phyloP scores from a whole-genome alignment of 257 asterid species.

The Capsicum baccatum region DNA sequence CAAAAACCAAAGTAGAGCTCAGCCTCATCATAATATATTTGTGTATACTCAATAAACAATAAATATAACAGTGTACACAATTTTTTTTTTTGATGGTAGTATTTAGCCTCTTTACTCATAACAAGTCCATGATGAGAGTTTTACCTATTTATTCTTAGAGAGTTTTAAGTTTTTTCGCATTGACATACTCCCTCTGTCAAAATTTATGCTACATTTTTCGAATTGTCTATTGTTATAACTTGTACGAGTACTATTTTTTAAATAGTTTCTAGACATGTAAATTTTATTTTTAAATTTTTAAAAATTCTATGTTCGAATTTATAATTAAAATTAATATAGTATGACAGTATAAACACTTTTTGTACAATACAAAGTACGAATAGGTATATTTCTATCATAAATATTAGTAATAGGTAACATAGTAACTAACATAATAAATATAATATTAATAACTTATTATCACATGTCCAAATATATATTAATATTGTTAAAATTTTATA shows the following conservation, averaged over 20 bases:
- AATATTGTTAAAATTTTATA: neutral
- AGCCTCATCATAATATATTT: too few species aligned
- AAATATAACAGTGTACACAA: conserved; percentile 25
- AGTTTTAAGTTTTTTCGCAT: neutral
- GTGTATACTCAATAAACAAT: neutral
- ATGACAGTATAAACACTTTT: too few species aligned
- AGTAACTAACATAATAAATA: neutral
- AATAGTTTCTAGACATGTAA: too few species aligned
- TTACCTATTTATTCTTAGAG: neutral
- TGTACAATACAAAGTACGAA: too few species aligned
- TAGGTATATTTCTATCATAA: too few species aligned
- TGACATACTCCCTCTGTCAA: neutral
- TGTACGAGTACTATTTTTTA: too few species aligned
- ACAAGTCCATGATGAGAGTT: neutral
- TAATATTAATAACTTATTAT: too few species aligned
- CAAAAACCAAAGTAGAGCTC: neutral
- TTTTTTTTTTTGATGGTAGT: neutral
- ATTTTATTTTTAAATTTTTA: too few species aligned
- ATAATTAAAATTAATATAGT: too few species aligned
- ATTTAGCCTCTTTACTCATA: neutral
- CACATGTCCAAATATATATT: neutral
- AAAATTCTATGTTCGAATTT: too few species aligned
- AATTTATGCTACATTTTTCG: neutral
- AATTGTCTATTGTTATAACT: too few species aligned
- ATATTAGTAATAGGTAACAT: neutral